Evolutionary conservation across 2,329 filamentous ascomycete species (phyloP).

Genomic region (Arthrocladium fulminans): DNA sequence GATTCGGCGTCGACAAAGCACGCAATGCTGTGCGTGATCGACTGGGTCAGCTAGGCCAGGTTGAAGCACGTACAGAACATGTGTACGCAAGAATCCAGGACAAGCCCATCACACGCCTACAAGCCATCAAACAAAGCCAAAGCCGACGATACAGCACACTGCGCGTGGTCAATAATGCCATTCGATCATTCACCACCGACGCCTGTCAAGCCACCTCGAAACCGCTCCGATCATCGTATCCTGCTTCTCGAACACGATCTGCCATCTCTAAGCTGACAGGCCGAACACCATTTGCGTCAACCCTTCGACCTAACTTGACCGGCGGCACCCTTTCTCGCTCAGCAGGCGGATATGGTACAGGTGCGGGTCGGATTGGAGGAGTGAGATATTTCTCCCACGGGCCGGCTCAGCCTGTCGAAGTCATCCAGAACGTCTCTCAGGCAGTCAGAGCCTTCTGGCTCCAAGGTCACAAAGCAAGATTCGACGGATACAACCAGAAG

Average conservation of each 20-base stretch:
- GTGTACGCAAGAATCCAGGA: conserved; percentile 46
- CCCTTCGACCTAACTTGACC: conserved; percentile 84
- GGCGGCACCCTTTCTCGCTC: conserved; percentile 76
- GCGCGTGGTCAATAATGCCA: conserved; percentile 31
- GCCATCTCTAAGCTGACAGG: conserved; percentile 57
- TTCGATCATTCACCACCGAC: conserved; percentile 44
- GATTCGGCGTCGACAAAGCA: conserved; percentile 42
- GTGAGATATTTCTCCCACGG: conserved; percentile 84
- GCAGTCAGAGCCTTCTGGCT: conserved; percentile 86
- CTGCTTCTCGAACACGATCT: conserved; percentile 47
- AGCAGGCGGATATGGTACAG: conserved; percentile 76
- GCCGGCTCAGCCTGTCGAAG: conserved; percentile 75
- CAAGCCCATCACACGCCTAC: conserved; percentile 51
- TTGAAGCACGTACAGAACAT: conserved; percentile 17
- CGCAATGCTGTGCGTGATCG: conserved; percentile 34
- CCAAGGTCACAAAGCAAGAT: conserved; percentile 81
- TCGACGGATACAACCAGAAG: conserved; percentile 61
- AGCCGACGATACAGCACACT: conserved; percentile 56
- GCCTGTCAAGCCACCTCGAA: conserved; percentile 34
- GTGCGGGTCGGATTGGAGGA: conserved; percentile 60
- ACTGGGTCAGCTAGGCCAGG: conserved; percentile 29
- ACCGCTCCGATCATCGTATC: conserved; percentile 45
- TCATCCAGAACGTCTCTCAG: conserved; percentile 89
- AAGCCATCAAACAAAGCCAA: conserved; percentile 55
- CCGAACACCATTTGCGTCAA: conserved; percentile 76